Conservation (phyloP, 2,329 filamentous ascomycete species). For the Colletotrichum endophyticum region DNA sequence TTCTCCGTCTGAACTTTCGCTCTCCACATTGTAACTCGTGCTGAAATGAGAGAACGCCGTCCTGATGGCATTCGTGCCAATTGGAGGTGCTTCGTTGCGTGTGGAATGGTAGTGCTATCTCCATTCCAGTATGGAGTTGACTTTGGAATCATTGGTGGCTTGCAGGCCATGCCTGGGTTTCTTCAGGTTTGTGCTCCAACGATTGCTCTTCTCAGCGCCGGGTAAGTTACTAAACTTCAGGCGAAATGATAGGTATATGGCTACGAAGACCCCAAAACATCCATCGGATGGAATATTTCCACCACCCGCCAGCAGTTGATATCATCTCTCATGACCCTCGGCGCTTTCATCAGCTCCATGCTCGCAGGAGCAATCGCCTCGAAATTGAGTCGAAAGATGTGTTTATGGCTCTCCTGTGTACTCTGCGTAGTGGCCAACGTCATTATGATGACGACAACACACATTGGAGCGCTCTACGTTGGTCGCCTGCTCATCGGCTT, state of each 20-base stretch:
- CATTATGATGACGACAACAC: constrained; percentile 41
- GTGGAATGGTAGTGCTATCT: constrained; percentile 37
- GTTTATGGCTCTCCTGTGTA: not conserved
- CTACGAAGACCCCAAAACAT: not conserved
- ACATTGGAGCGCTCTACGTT: constrained; percentile 58
- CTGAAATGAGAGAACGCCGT: not conserved
- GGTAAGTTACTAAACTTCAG: no score
- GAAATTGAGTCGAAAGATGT: not conserved
- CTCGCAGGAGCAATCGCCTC: constrained; percentile 34
- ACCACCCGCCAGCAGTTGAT: constrained; percentile 51
- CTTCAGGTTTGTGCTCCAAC: no score
- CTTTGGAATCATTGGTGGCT: constrained; percentile 54
- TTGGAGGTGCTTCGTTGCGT: constrained; percentile 52
- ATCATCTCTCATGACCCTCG: constrained; percentile 52
- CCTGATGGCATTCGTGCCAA: constrained; percentile 27
- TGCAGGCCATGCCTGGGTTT: constrained; percentile 57
- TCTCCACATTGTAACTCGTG: not conserved
- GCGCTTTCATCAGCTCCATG: constrained; percentile 48
- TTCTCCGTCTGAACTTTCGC: not conserved
- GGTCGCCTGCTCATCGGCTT: constrained; percentile 60
- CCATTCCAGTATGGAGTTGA: constrained; percentile 56
- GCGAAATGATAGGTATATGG: not conserved
- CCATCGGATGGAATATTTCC: constrained; percentile 49
- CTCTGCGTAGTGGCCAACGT: not conserved
- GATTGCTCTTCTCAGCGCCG: no score